Base-by-base conservation (phyloP, 1,284 basidiomycete genomes). In the Heliocybe sulcata region DNA sequence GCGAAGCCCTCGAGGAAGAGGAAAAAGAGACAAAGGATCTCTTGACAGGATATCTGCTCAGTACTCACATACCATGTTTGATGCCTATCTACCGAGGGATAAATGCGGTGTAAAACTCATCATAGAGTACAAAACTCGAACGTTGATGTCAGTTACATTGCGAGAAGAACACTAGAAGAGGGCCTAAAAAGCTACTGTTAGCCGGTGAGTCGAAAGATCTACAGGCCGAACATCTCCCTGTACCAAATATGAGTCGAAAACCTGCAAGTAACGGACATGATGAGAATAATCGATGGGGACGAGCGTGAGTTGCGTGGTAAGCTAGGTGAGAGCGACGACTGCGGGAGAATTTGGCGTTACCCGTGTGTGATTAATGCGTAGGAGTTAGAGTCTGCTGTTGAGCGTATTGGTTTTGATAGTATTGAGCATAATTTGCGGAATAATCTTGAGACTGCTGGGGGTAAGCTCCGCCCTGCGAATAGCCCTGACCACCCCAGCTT, bases 381-480 rank as follows among this genome's bases (percentile, higher is more conserved):
- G 72, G 79, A 67, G 82, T 80, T 70, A 74, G 76, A 67, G 77
- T 68, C 69, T 83, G 82, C 67, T 85, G 82, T 67, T 89, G 87
- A 61, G 82, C 76, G 65, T 90, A 89, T 75, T 90, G 87, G 67
- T 79, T 80, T 73, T 90, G 87, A 69, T 90, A 90, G 67, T 91
- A 91, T 59, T 87, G 79, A 51, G 88, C 86, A 60, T 91, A 91
- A 66, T 81, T 86, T 57, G 80, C 75, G 59, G 83, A 81, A 68
- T 90, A 87, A 72, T 88, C 85, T 60, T 72, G 71, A 58, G 74
- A 65, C 65, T 79, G 81, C 63, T 80, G 76, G 50, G 72, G 66
- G 54, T 73, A 73, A 29, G 57, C 52, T 50, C 59, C 67, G 38
- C 68, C 68, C 52, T 70, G 72, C 22, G 67, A 64, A 61, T 80